Evolutionary conservation across 1,284 basidiomycete species (phyloP), one percentile per base, ranked within the genome.

Genomic region (Sporisorium graminicola): DNA sequence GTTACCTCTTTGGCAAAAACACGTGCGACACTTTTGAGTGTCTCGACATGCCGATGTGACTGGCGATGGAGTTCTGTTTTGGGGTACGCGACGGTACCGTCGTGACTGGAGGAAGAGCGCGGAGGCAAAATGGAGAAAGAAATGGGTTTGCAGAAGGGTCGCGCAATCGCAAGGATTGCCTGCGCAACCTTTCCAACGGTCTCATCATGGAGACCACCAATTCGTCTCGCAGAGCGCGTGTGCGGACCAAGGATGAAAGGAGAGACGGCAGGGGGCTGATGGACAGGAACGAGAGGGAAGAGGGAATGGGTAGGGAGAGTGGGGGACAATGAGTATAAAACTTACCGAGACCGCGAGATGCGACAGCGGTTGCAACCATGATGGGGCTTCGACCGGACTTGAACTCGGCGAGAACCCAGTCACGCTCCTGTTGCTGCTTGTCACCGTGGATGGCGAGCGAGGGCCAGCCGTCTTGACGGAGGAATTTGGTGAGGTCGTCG

Each of bases 271-370:
- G 22, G 51, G 60, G 44, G 31, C 43, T 37, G 22, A 37, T 35
- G 46, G 47, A n/a, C 14, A 24, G 33, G 52, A 35, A 40, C 24
- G 40, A 44, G 29, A 24, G 33, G 57, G 37, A 26, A 31, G 40
- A 50, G 37, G 46, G 42, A 20, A 20, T 26, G 58, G 58, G 33
- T 26, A 14, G n/a, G 18, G 43, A 26, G 46, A 26, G 27, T 42
- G 51, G 31, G 33, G 18, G 24, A 14, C 10, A 29, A 26, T 37
- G 43, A 29, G 27, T 42, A 46, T 35, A 86, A 87, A 86, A 97
- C 95, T 89, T 93, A 99, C 96, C 96, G 86, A 99, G 91, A 91
- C 96, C 96, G 91, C 96, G 95, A 86, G 95, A 98, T 77, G 96
- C 96, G 82, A 99, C 87, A 64, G 86, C 86, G 58, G 85, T 85